Conservation (phyloP, 106 monocot species). For the Vanilla planifolia region DNA sequence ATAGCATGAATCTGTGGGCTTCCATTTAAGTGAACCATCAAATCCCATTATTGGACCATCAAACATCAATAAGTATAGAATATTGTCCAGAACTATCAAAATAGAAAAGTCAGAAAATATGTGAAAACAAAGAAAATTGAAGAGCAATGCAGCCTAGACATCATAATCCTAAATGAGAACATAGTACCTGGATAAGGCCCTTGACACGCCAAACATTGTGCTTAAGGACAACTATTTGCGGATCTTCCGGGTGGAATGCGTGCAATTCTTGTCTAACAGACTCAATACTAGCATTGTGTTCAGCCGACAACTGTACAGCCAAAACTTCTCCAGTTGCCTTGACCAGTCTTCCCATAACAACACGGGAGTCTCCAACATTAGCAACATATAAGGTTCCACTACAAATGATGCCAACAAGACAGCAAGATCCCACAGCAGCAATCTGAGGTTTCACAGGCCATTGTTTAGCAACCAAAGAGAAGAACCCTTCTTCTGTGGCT, state of each 20-base stretch:
- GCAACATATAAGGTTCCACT: constrained; percentile 20
- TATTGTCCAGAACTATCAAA: too few species aligned
- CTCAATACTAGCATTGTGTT: constrained; percentile 25
- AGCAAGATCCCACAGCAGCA: constrained; percentile 27
- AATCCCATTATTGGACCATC: too few species aligned
- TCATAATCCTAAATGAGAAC: too few species aligned
- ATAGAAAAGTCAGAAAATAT: too few species aligned
- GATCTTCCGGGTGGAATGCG: constrained; percentile 19
- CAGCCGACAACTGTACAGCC: constrained; percentile 24
- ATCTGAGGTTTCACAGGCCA: constrained; percentile 30
- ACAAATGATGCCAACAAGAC: constrained; percentile 25
- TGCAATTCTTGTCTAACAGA: constrained; percentile 21
- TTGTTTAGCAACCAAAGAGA: constrained; percentile 23
- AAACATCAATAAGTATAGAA: too few species aligned
- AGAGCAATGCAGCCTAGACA: too few species aligned
- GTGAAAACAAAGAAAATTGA: background rate
- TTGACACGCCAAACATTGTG: constrained; percentile 34
- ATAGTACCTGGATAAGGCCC: constrained; percentile 26
- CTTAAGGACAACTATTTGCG: constrained; percentile 25
- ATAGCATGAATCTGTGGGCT: too few species aligned
- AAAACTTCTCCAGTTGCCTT: constrained; percentile 26
- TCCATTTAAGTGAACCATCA: too few species aligned
- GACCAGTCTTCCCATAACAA: constrained; percentile 21
- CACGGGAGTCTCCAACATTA: constrained; percentile 27
- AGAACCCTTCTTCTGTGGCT: constrained; percentile 26